These are phyloP conservation scores for Silene uniflora DNA, from an alignment of 148 eudicot genomes.

Conservation along the genomic window DNA sequence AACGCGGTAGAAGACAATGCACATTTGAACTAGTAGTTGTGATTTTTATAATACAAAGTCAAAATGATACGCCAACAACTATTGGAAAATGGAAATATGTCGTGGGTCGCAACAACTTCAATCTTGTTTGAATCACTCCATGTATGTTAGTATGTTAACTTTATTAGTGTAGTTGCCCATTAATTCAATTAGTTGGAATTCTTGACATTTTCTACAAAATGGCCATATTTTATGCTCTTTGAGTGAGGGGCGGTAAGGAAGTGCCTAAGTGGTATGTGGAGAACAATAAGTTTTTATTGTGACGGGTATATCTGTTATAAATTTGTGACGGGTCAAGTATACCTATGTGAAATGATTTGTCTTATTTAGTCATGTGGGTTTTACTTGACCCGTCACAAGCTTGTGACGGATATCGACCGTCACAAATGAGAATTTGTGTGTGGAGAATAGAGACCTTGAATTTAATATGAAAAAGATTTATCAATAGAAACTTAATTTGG, in stretches of 20 bases:
- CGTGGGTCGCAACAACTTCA: constrained; percentile 31
- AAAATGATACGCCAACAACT: constrained; percentile 29
- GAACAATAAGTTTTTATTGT: too few species aligned
- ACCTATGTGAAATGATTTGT: too few species aligned
- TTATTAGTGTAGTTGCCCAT: not conserved
- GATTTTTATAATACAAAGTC: constrained; percentile 17
- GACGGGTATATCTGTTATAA: too few species aligned
- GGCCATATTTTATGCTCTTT: not conserved
- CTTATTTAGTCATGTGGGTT: too few species aligned
- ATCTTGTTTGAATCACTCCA: not conserved
- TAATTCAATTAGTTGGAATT: not conserved
- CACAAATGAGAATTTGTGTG: too few species aligned
- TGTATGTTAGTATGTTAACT: not conserved
- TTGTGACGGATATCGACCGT: too few species aligned
- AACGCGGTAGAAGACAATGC: constrained; percentile 18
- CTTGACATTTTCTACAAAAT: constrained; percentile 4
- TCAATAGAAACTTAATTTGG: too few species aligned
- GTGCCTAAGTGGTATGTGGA: not conserved
- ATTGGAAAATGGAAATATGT: not conserved
- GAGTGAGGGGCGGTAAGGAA: not conserved
- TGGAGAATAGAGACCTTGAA: too few species aligned
- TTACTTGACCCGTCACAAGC: too few species aligned
- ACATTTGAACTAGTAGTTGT: constrained; percentile 16
- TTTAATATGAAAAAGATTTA: too few species aligned
- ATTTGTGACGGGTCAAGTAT: too few species aligned